Percentiles rank a stretch among this genome's conserved stretches.
Conservation (phyloP, 148 eudicot genomes). For the Suaeda aralocaspica region DNA sequence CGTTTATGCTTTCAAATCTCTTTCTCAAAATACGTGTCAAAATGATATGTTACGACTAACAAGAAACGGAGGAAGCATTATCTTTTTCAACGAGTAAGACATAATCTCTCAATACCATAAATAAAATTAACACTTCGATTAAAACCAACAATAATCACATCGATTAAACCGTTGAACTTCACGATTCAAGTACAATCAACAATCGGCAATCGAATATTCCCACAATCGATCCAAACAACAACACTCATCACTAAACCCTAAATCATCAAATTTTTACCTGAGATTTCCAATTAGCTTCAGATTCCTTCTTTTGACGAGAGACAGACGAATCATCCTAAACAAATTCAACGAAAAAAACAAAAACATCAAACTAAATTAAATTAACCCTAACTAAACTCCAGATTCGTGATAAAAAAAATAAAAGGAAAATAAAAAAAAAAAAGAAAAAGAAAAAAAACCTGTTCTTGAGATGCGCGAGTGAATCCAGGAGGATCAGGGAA, state of each 20-base stretch:
- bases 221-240: not conserved
- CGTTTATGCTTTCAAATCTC: too few species aligned
- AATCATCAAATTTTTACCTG: slow-evolving; percentile 46
- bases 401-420: slow-evolving; percentile 4
- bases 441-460: slow-evolving; percentile 32
- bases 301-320: slow-evolving; percentile 77
- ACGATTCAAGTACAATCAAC: not conserved
- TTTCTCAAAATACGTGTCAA: too few species aligned
- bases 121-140: too few species aligned
- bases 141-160: not conserved
- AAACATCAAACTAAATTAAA: slow-evolving; percentile 1
- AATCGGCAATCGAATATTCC: not conserved
- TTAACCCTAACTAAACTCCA: slow-evolving; percentile 9
- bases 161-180: not conserved
- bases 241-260: not conserved
- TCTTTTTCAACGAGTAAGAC: too few species aligned
- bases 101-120: too few species aligned
- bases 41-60: too few species aligned
- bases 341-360: slow-evolving; percentile 16
- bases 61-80: too few species aligned
- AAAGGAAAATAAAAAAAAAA: not conserved
- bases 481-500: slow-evolving; percentile 90
- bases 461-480: slow-evolving; percentile 68
- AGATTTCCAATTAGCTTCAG: slow-evolving; percentile 88
- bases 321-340: slow-evolving; percentile 74